Conservation (phyloP, 331 rosid genomes). For the Spiraea crenata region DNA sequence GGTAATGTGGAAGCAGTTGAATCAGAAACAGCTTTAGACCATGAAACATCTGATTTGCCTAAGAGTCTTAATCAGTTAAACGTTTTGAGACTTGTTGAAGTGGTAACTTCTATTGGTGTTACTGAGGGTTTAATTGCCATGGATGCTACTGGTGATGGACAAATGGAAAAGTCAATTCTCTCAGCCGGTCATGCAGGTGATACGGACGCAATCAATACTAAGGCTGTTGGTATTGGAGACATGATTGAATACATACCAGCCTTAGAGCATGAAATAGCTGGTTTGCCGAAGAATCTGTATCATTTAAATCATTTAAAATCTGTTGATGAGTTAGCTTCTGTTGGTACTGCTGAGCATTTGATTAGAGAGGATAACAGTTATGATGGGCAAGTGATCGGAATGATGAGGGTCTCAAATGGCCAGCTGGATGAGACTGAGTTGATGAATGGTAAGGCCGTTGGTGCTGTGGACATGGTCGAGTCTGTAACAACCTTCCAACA, state of each 20-base stretch:
- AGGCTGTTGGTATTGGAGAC: background rate
- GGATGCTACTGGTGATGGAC: background rate
- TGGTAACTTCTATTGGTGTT: conserved; percentile 1
- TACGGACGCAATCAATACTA: background rate
- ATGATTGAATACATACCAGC: conserved; percentile 12
- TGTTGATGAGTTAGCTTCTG: conserved; percentile 20
- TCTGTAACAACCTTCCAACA: conserved; percentile 12
- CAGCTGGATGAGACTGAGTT: background rate
- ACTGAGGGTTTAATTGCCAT: background rate
- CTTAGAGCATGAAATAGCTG: conserved; percentile 26
- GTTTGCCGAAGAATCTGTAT: background rate
- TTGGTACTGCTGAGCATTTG: background rate
- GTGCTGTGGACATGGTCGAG: background rate
- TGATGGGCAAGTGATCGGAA: background rate
- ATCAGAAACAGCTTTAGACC: no score
- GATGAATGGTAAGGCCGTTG: conserved; percentile 24
- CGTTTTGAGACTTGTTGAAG: conserved; percentile 12
- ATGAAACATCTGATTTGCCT: no score
- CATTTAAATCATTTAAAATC: background rate
- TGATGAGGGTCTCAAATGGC: background rate
- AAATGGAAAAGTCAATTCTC: conserved; percentile 14
- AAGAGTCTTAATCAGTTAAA: conserved; percentile 7
- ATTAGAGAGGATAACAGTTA: background rate
- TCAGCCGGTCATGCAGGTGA: background rate
- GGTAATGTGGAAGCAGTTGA: no score